Evolutionary conservation across 805 yeast genomes (phyloP).

Genomic region (Jamesozyma hellenica): DNA sequence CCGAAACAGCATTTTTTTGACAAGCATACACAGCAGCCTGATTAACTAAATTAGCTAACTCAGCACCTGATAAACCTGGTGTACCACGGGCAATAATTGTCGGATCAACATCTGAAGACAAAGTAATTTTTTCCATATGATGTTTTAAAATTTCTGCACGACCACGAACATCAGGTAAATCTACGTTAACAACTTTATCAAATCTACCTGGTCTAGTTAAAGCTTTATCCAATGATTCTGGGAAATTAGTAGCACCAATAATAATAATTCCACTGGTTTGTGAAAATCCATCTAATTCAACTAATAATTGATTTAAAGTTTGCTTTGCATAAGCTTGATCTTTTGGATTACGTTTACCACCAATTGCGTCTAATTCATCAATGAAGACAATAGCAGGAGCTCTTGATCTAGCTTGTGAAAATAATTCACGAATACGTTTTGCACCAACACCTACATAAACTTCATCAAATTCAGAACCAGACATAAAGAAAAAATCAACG

Average conservation of each 20-base stretch:
- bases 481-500: slow-evolving; percentile 96
- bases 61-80: slow-evolving; percentile 98
- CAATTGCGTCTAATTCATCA: slow-evolving; percentile 97
- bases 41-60: slow-evolving; percentile 85
- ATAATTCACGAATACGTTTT: slow-evolving; percentile 88
- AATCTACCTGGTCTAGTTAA: slow-evolving; percentile 97
- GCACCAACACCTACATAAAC: slow-evolving; percentile 99
- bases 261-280: slow-evolving; percentile 89
- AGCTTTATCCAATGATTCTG: slow-evolving; percentile 93
- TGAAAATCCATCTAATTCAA: slow-evolving; percentile 90
- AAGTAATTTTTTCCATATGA: slow-evolving; percentile 84
- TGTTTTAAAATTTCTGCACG: slow-evolving; percentile 85
- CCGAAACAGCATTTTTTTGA: slow-evolving; percentile 81
- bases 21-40: slow-evolving; percentile 98
- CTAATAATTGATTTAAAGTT: slow-evolving; percentile 88
- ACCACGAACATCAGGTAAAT: slow-evolving; percentile 95
- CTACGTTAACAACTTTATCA: slow-evolving; percentile 91
- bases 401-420: slow-evolving; percentile 83
- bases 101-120: slow-evolving; percentile 78
- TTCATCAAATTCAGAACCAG: slow-evolving; percentile 97
- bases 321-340: slow-evolving; percentile 98
- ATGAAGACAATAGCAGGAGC: slow-evolving; percentile 96
- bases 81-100: slow-evolving; percentile 91
- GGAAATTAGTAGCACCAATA: slow-evolving; percentile 97
- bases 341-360: slow-evolving; percentile 93